phyloP scores from a whole-genome alignment of 2,329 filamentous ascomycete species.

The Fusarium sp. region DNA sequence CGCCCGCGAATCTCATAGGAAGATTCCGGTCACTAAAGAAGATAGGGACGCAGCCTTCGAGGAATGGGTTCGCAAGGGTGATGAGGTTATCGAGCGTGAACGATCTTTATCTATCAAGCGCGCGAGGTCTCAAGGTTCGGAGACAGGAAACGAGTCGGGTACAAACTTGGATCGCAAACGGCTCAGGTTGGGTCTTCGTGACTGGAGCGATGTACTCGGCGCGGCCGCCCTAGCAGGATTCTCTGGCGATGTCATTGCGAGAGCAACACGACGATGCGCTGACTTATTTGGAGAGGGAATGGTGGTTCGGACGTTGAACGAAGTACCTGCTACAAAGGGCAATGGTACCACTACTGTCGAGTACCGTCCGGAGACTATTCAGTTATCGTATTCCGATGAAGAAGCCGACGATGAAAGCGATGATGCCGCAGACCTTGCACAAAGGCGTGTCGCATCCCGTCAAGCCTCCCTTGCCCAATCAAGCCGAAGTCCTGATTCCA shows the following conservation, averaged over 20 bases:
- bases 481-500: conserved; percentile 45
- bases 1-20: conserved; percentile 56
- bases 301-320: conserved; percentile 68
- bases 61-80: conserved; percentile 50
- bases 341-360: conserved; percentile 44
- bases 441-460: conserved; percentile 49
- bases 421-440: conserved; percentile 41
- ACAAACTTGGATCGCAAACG: conserved; percentile 46
- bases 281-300: conserved; percentile 80
- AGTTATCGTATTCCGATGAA: conserved; percentile 38
- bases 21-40: conserved; percentile 43
- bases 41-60: conserved; percentile 52
- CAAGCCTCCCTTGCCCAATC: conserved; percentile 47
- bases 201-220: conserved; percentile 89
- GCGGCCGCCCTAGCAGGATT: conserved; percentile 82
- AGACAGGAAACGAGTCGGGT: conserved; percentile 35
- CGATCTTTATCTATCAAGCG: conserved; percentile 30
- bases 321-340: conserved; percentile 45
- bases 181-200: conserved; percentile 63
- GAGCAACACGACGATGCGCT: conserved; percentile 79
- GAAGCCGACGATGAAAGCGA: conserved; percentile 46
- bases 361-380: conserved; percentile 49
- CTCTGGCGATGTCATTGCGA: conserved; percentile 70
- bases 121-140: conserved; percentile 29
- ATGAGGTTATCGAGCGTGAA: conserved; percentile 43